These are phyloP conservation scores for Exophiala phaeomuriformis DNA, from an alignment of 2,329 filamentous ascomycete genomes.

Conservation along the genomic window DNA sequence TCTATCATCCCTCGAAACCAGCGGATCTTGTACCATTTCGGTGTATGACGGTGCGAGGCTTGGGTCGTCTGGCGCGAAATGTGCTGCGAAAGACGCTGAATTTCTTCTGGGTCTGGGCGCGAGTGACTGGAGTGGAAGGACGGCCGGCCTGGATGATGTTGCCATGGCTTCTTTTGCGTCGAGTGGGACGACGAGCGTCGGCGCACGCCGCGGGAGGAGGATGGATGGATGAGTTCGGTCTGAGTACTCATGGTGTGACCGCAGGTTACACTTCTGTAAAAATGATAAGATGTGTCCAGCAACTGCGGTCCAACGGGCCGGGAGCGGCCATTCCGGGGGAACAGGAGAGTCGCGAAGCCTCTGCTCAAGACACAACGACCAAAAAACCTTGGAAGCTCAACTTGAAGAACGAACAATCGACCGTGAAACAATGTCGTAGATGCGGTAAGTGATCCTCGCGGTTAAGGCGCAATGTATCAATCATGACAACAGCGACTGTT, in stretches of 20 bases:
- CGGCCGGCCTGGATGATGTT: constrained; percentile 11
- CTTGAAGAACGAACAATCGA: too few species aligned
- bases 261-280: neutral
- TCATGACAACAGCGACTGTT: too few species aligned
- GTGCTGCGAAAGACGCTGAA: constrained; percentile 20
- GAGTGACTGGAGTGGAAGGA: constrained; percentile 22
- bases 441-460: too few species aligned
- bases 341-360: too few species aligned
- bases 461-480: too few species aligned
- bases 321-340: too few species aligned
- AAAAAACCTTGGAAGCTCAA: too few species aligned
- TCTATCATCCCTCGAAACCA: constrained; percentile 73
- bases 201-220: constrained; percentile 8
- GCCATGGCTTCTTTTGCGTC: constrained; percentile 22
- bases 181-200: constrained; percentile 22
- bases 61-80: constrained; percentile 16
- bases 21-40: constrained; percentile 65
- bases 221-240: constrained; percentile 13
- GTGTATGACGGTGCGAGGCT: constrained; percentile 21
- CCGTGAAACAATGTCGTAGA: too few species aligned
- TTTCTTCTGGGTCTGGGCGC: constrained; percentile 21
- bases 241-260: constrained; percentile 10
- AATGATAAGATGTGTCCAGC: too few species aligned
- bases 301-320: too few species aligned
- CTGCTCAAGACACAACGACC: too few species aligned